Evolutionary conservation across 2,329 filamentous ascomycete genomes (phyloP), one percentile per base, ranked within the genome.

Genomic region (Fusarium circinatum): DNA sequence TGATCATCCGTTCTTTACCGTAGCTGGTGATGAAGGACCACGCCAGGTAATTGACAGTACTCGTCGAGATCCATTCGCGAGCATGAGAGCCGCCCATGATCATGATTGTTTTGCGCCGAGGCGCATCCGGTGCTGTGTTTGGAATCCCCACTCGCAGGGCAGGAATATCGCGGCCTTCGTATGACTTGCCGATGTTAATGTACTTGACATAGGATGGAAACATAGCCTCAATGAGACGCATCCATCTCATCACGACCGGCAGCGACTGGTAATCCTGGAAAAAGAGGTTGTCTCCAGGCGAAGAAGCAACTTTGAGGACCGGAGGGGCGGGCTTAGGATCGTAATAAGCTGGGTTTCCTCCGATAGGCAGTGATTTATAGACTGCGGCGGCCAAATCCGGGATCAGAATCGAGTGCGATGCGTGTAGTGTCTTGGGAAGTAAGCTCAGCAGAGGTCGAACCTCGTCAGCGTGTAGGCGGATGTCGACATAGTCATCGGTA

Each of bases 51-150:
- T 93, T 97, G 59, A 97, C 94, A 0, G 95, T 97, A 78, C 92
- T 96, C 2, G 93, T 95, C 52, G 94, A 94, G 74, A 99, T 97
- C 96, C 96, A 99, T 85, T 99, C 96, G 42, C 96, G 90, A 7
- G 95, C 96, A 82, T 98, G 96, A n/a, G 93, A 87, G 55, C 96
- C 96, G 61, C 94, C 96, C 8, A 91, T 91, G 26, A 99, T 86
- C 57, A 98, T 85, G 64, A 98, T 90, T 0, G 94, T 96, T 80
- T 94, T 94, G 56, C 93, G 90, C 10, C 85, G 87, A 18, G 79
- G 78, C 8, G 82, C 79, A 5, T 83, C 77, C 12, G 87, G 82
- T 34, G 87, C 65, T 78, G 61, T 85, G 78, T 51, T 85, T 76
- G 79, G 86, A 85, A 78, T 88, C 24, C 95, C 94, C 8, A 98